Base-by-base conservation (phyloP, 163 green algal genomes). In the Picocystis sp. region DNA sequence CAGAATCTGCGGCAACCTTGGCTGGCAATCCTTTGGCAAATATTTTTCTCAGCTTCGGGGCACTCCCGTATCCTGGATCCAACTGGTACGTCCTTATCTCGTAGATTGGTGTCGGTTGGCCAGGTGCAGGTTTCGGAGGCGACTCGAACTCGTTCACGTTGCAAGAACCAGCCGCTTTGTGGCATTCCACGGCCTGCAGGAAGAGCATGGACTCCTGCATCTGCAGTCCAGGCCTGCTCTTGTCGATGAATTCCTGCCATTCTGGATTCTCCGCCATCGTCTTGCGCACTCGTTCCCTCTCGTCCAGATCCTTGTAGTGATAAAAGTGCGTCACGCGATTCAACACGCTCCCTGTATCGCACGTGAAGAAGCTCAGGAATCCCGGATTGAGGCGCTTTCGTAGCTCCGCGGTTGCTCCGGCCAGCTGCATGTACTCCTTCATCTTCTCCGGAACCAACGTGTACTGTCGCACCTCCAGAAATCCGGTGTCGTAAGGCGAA, bases 61-160 rank as follows among this genome's bases (percentile, higher is more conserved):
- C 72, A 11, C 62, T 74, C 38, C 71, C 74, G 43, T 89, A 85
- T 2, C 80, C 80, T 0, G 79, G 71, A 47, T 83, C 59, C 50
- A 89, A 67, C 70, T 84, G 76, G 55, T 87, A 89, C 19, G 67
- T 64, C 11, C 80, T 65, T 53, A 79, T 44, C 67, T 87, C 79
- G 29, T 84, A 82, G 52, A 84, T 43, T 5, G 34, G 29, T 8
- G 29, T 38, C 8, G 29, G 29, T 38, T 38, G 29, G 29, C 8
- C 29, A 12, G 29, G 5, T 38, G 29, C 8, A 8, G 29, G 29
- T 38, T 38, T 38, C 29, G 29, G 29, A 38, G 29, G 29, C 29
- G 29, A 38, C 29, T 38, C 5, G 29, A 12, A 38, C 29, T 38
- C 29, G 29, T 38, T 38, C 29, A 38, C 29, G 29, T 38, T 38